These are phyloP conservation scores for Nicotiana undulata DNA, from an alignment of 257 asterid species.

Conservation along the genomic window DNA sequence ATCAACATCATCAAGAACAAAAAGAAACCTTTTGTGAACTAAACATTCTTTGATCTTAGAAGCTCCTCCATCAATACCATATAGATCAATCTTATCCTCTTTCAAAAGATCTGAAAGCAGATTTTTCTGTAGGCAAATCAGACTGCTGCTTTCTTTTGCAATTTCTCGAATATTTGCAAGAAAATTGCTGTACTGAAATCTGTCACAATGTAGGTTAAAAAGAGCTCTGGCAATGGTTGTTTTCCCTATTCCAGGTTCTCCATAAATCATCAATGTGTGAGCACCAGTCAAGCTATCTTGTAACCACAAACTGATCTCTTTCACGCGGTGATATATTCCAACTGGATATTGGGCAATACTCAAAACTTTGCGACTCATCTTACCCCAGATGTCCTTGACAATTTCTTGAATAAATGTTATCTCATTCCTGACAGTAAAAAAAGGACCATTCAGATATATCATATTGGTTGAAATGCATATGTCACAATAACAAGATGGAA, in stretches of 20 bases:
- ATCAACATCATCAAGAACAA: constrained; percentile 17
- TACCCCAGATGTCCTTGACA: constrained; percentile 4
- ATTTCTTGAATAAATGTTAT: constrained; percentile 6
- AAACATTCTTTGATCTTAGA: neutral
- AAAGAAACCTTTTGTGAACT: constrained; percentile 1
- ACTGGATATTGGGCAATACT: constrained; percentile 5
- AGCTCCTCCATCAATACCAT: constrained; percentile 8
- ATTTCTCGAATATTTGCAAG: constrained; percentile 3
- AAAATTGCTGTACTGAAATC: constrained; percentile 7
- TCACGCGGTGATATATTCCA: constrained; percentile 10
- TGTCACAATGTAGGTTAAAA: constrained; percentile 2
- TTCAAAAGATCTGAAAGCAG: constrained; percentile 6
- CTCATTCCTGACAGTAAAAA: constrained; percentile 6
- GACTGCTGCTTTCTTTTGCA: neutral
- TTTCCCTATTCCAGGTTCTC: constrained; percentile 16
- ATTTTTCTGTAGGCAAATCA: neutral
- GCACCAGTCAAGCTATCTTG: constrained; percentile 3
- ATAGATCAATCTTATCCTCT: neutral
- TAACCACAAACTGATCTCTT: constrained; percentile 4
- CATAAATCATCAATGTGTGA: neutral
- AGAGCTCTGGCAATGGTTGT: constrained; percentile 13
- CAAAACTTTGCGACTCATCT: constrained; percentile 9
- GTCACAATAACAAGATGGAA: neutral
- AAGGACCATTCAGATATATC: neutral
- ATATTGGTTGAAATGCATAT: neutral